Percentiles rank a stretch among this genome's conserved stretches.
phyloP scores from a whole-genome alignment of 306 rosid genomes.

The Lagenaria siceraria region DNA sequence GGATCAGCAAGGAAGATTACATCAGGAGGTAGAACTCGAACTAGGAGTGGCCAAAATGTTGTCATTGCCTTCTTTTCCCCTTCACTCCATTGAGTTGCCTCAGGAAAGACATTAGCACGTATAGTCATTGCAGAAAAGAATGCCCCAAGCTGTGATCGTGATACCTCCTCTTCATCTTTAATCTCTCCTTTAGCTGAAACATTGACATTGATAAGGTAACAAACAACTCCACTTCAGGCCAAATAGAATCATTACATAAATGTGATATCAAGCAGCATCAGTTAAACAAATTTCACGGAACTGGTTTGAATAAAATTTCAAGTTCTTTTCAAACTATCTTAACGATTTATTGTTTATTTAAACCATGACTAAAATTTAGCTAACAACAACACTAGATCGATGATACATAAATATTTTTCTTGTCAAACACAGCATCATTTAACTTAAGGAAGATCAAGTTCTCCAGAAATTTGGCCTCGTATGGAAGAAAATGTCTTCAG shows the following conservation, averaged over 20 bases:
- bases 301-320: background rate
- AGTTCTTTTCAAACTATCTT: background rate
- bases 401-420: background rate
- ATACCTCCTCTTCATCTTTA: conserved; percentile 54
- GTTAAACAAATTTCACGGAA: background rate
- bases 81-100: conserved; percentile 95
- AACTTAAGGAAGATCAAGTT: background rate
- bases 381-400: background rate
- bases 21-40: conserved; percentile 69
- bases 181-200: conserved; percentile 59
- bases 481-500: background rate
- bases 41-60: conserved; percentile 73
- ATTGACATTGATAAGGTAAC: background rate
- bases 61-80: conserved; percentile 83
- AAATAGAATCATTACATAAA: background rate
- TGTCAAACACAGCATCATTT: background rate
- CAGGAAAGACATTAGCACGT: conserved; percentile 84
- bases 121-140: conserved; percentile 89
- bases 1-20: conserved; percentile 81
- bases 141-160: conserved; percentile 88
- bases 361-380: background rate
- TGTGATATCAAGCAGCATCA: background rate
- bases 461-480: background rate
- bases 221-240: background rate
- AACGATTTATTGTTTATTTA: background rate